These are phyloP conservation scores for Naganishia cerealis DNA, from an alignment of 1,284 basidiomycete genomes.

Conservation along the genomic window DNA sequence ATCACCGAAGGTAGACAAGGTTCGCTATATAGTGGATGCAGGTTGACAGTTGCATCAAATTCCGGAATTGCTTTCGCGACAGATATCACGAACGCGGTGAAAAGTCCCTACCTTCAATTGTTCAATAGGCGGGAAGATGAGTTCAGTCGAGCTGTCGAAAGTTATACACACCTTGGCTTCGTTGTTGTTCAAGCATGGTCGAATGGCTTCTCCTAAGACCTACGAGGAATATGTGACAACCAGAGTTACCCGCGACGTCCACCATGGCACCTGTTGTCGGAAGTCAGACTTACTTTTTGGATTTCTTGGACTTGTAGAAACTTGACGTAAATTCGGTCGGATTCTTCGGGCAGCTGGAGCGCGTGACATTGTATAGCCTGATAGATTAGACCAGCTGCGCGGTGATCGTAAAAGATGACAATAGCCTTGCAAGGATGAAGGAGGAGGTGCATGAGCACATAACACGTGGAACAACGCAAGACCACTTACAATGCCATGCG, in stretches of 20 bases:
- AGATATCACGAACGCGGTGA: background rate
- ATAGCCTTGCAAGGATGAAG: slow-evolving; percentile 1
- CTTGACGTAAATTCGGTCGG: slow-evolving; percentile 19
- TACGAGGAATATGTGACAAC: background rate
- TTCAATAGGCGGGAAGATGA: slow-evolving; percentile 23
- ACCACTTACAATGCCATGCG: slow-evolving; percentile 15
- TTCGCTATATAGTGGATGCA: background rate
- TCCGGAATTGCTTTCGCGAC: background rate
- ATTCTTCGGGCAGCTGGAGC: slow-evolving; percentile 3
- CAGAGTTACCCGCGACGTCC: background rate
- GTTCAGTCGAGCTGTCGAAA: slow-evolving; percentile 7
- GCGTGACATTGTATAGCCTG: slow-evolving; percentile 23
- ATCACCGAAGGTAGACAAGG: slow-evolving; percentile 24
- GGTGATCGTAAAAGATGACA: slow-evolving; percentile 23
- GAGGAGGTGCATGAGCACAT: background rate
- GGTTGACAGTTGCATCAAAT: background rate
- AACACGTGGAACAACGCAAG: background rate
- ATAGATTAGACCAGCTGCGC: slow-evolving; percentile 13
- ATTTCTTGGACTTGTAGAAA: slow-evolving; percentile 19
- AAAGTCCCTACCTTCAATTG: slow-evolving; percentile 11
- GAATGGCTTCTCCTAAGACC: slow-evolving; percentile 12
- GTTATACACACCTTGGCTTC: slow-evolving; percentile 26
- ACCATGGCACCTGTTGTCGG: background rate
- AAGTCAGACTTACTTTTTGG: slow-evolving; percentile 4
- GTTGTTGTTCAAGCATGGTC: slow-evolving; percentile 5